phyloP scores from a whole-genome alignment of 2,329 filamentous ascomycete genomes.

The Hypoxylon sp. region DNA sequence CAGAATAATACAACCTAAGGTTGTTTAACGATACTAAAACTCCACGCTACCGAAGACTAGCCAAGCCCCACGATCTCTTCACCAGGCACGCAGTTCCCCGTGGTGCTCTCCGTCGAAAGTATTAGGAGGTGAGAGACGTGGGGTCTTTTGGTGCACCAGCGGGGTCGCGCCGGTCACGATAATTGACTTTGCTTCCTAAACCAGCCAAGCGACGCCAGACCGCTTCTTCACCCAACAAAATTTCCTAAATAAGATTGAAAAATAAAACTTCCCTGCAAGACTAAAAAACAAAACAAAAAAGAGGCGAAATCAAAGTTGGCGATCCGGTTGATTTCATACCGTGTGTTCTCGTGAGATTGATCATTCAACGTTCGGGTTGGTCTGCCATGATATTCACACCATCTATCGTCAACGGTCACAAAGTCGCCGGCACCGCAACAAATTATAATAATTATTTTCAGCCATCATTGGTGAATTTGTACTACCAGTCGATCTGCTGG shows the following conservation, averaged over 20 bases:
- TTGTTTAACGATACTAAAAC: conserved; percentile 13
- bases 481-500: no score
- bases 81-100: conserved; percentile 18
- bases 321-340: conserved; percentile 20
- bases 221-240: conserved; percentile 42
- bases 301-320: conserved; percentile 19
- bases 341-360: conserved; percentile 14
- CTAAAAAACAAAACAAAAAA: no score
- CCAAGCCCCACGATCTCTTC: conserved; percentile 18
- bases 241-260: conserved; percentile 18
- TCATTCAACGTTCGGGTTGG: conserved; percentile 2
- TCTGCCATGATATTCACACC: conserved; percentile 1
- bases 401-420: conserved; percentile 12
- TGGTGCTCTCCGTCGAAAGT: conserved; percentile 14
- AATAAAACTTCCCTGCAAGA: conserved; percentile 23
- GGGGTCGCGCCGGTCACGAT: conserved; percentile 42
- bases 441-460: conserved; percentile 10
- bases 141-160: conserved; percentile 35
- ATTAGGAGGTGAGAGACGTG: conserved; percentile 27
- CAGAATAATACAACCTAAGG: no score
- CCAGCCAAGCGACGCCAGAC: conserved; percentile 39
- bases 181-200: conserved; percentile 34
- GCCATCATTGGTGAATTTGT: conserved; percentile 9
- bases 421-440: conserved; percentile 8
- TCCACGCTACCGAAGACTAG: conserved; percentile 3